A percentile compares a stretch with the other conserved stretches of the same genome.
These are phyloP conservation scores for Boletus mariae DNA, from an alignment of 1,284 basidiomycete species.

Conservation along the genomic window DNA sequence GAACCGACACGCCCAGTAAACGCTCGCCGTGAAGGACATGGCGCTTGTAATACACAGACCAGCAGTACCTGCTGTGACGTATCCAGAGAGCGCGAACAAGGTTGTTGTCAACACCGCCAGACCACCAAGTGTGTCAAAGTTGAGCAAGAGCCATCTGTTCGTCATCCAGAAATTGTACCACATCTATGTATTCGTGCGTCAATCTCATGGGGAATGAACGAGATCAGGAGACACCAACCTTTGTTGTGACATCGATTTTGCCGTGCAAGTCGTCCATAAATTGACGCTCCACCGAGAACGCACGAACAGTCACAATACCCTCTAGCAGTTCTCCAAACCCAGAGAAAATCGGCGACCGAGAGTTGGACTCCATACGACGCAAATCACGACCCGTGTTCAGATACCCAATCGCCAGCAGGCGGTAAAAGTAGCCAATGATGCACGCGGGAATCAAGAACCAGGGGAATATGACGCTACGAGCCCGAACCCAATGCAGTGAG, in stretches of 20 bases:
- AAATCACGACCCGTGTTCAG: slow-evolving; percentile 54
- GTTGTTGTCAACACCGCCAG: slow-evolving; percentile 62
- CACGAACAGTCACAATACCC: slow-evolving; percentile 79
- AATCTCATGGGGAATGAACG: not conserved
- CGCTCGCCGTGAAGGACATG: slow-evolving; percentile 55
- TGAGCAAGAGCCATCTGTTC: slow-evolving; percentile 72
- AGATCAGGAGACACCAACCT: slow-evolving; percentile 36
- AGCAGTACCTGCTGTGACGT: slow-evolving; percentile 68
- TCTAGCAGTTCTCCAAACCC: slow-evolving; percentile 67
- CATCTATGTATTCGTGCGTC: slow-evolving; percentile 43
- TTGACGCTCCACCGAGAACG: slow-evolving; percentile 79
- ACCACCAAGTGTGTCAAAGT: slow-evolving; percentile 75
- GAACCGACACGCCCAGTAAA: slow-evolving; percentile 71
- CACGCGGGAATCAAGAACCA: slow-evolving; percentile 56
- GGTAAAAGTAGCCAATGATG: slow-evolving; percentile 49
- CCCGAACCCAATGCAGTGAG: slow-evolving; percentile 6
- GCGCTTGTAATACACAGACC: slow-evolving; percentile 83
- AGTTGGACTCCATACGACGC: slow-evolving; percentile 59
- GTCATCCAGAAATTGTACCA: slow-evolving; percentile 81
- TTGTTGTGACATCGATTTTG: slow-evolving; percentile 63
- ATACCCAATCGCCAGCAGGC: slow-evolving; percentile 51
- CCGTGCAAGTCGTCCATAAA: slow-evolving; percentile 72
- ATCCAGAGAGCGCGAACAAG: slow-evolving; percentile 69
- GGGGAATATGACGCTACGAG: slow-evolving; percentile 48
- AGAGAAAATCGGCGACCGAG: slow-evolving; percentile 57